These are phyloP conservation scores for Dispira parvispora DNA, from an alignment of 192 early-diverging fungal species.

Conservation along the genomic window DNA sequence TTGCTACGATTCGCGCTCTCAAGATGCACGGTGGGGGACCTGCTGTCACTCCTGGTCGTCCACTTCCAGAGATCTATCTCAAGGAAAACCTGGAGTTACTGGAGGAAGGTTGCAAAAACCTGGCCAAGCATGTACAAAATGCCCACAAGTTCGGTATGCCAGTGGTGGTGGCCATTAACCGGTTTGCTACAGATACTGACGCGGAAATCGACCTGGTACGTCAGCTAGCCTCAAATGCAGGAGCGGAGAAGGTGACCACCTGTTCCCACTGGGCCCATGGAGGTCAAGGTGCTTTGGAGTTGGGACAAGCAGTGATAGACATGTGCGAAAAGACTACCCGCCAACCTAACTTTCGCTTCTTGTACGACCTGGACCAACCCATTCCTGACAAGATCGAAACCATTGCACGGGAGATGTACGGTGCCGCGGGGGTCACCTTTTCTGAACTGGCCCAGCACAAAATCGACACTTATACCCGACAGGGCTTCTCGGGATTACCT, in stretches of 20 bases:
- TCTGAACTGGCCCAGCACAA: slow-evolving; percentile 73
- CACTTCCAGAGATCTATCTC: slow-evolving; percentile 74
- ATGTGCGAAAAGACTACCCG: slow-evolving; percentile 31
- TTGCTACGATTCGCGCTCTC: slow-evolving; percentile 83
- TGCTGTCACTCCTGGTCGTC: slow-evolving; percentile 75
- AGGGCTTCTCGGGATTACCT: slow-evolving; percentile 77
- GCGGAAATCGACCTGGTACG: slow-evolving; percentile 74
- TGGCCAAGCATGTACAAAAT: slow-evolving; percentile 85
- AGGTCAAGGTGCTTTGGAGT: slow-evolving; percentile 71
- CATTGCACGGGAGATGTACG: slow-evolving; percentile 89
- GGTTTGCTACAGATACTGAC: slow-evolving; percentile 69
- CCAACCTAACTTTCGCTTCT: slow-evolving; percentile 50
- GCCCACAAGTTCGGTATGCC: slow-evolving; percentile 73
- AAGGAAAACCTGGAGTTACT: slow-evolving; percentile 78
- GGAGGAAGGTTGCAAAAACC: slow-evolving; percentile 67
- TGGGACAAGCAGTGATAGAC: slow-evolving; percentile 69
- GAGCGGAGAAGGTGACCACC: slow-evolving; percentile 73
- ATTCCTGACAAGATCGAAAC: slow-evolving; percentile 86
- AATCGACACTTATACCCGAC: slow-evolving; percentile 68
- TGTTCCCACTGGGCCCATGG: slow-evolving; percentile 91
- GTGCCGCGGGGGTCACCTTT: slow-evolving; percentile 79
- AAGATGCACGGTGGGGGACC: slow-evolving; percentile 98
- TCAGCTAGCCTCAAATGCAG: slow-evolving; percentile 54
- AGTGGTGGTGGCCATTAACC: slow-evolving; percentile 86
- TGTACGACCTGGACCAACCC: slow-evolving; percentile 63